Conservation (phyloP, 2,329 filamentous ascomycete genomes). For the Alternaria sp. region DNA sequence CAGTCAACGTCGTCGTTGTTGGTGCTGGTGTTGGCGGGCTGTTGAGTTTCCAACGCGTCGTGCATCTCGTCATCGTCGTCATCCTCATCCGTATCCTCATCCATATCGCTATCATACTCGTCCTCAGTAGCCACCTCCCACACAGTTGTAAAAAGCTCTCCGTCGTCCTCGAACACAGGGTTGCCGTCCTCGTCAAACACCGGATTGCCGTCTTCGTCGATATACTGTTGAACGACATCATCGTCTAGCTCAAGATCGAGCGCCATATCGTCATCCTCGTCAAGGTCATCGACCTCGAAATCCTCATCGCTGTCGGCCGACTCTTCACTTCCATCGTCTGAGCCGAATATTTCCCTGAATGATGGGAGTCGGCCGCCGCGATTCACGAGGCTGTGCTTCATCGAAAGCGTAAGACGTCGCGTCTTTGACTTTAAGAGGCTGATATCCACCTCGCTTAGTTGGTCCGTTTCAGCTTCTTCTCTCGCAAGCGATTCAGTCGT, state of each 20-base stretch:
- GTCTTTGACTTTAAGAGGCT: conserved; percentile 14
- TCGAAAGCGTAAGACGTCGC: conserved; percentile 7
- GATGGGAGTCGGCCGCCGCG: background rate
- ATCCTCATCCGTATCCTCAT: conserved; percentile 1
- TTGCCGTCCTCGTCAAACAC: conserved; percentile 6
- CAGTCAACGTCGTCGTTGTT: conserved; percentile 7
- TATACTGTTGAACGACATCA: background rate
- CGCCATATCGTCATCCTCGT: conserved; percentile 18
- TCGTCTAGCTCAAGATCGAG: conserved; percentile 16
- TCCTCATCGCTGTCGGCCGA: background rate
- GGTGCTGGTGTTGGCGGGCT: background rate
- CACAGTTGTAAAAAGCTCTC: conserved; percentile 11
- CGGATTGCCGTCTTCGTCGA: background rate
- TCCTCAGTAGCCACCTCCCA: conserved; percentile 7
- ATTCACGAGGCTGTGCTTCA: conserved; percentile 17
- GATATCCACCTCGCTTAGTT: conserved; percentile 27
- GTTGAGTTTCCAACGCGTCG: conserved; percentile 4
- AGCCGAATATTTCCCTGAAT: conserved; percentile 2
- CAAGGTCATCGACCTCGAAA: conserved; percentile 4
- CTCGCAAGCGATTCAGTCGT: background rate
- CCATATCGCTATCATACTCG: conserved; percentile 3
- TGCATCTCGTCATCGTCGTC: conserved; percentile 7
- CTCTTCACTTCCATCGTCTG: background rate
- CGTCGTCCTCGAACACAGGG: conserved; percentile 14
- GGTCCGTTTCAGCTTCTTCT: conserved; percentile 31